These are phyloP conservation scores for Penicillium olsonii DNA, from an alignment of 2,329 filamentous ascomycete species.

Conservation along the genomic window DNA sequence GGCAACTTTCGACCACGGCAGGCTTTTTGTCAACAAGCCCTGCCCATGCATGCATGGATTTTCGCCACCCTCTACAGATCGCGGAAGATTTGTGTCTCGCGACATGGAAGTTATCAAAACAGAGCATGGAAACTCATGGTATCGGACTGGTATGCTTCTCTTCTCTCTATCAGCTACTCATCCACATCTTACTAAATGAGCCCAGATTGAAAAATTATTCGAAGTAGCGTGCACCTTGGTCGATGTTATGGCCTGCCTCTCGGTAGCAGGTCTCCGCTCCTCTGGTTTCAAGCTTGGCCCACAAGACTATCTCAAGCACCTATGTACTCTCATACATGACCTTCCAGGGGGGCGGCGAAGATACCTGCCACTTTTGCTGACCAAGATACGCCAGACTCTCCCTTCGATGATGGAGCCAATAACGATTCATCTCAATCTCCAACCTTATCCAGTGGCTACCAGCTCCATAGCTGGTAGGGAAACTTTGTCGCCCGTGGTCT, in stretches of 20 bases:
- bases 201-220: constrained; percentile 74
- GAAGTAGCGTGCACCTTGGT: constrained; percentile 73
- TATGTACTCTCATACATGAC: constrained; percentile 67
- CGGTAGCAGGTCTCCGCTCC: constrained; percentile 60
- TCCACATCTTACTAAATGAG: neutral
- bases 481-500: neutral
- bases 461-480: neutral
- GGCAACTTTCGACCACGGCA: constrained; percentile 69
- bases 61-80: constrained; percentile 64
- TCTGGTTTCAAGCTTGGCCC: constrained; percentile 67
- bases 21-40: constrained; percentile 65
- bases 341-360: constrained; percentile 75
- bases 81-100: constrained; percentile 64
- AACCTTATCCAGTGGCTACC: neutral
- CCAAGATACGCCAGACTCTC: constrained; percentile 72
- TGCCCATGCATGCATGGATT: constrained; percentile 60
- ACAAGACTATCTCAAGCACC: constrained; percentile 70
- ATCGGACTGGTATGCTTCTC: constrained; percentile 64
- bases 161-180: no score
- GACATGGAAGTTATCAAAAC: constrained; percentile 69
- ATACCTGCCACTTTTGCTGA: constrained; percentile 74
- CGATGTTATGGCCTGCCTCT: constrained; percentile 68
- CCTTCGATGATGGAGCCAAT: constrained; percentile 43
- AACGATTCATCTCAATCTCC: constrained; percentile 22
- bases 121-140: constrained; percentile 73